Conservation (phyloP, 139 green algal species). For the Micromonas commoda region DNA sequence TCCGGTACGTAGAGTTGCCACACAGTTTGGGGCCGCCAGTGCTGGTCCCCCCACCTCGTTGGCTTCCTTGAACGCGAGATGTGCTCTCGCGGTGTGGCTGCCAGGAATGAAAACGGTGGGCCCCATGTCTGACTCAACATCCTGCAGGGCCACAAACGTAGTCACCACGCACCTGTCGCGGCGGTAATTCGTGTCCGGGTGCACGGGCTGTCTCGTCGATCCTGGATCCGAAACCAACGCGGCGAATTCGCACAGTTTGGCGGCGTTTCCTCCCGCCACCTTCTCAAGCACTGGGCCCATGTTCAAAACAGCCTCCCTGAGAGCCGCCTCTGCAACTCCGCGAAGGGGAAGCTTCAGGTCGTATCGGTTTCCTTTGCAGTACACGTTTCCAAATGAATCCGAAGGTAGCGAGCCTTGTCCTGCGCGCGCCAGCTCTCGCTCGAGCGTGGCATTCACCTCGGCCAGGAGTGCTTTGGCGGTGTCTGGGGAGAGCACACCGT, state of each 20-base stretch:
- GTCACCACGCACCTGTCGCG: constrained; percentile 1
- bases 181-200: constrained; percentile 24
- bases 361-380: constrained; percentile 15
- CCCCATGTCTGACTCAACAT: constrained; percentile 22
- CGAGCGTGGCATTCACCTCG: background rate
- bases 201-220: constrained; percentile 12
- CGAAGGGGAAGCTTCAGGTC: constrained; percentile 2
- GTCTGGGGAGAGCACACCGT: background rate
- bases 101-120: constrained; percentile 22
- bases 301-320: background rate
- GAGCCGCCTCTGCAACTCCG: background rate
- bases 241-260: constrained; percentile 10
- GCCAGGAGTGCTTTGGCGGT: background rate
- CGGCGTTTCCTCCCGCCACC: background rate
- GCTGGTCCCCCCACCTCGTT: background rate
- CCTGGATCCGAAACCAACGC: constrained; percentile 16
- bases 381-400: constrained; percentile 18
- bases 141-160: constrained; percentile 25
- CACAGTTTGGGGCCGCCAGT: background rate
- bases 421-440: background rate
- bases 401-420: background rate
- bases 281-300: background rate
- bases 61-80: background rate
- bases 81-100: constrained; percentile 5
- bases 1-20: background rate